A percentile compares a stretch with the other conserved stretches of the same genome.
These are phyloP conservation scores for Tylopilus sp. DNA, from an alignment of 768 basidiomycete genomes.

Conservation along the genomic window DNA sequence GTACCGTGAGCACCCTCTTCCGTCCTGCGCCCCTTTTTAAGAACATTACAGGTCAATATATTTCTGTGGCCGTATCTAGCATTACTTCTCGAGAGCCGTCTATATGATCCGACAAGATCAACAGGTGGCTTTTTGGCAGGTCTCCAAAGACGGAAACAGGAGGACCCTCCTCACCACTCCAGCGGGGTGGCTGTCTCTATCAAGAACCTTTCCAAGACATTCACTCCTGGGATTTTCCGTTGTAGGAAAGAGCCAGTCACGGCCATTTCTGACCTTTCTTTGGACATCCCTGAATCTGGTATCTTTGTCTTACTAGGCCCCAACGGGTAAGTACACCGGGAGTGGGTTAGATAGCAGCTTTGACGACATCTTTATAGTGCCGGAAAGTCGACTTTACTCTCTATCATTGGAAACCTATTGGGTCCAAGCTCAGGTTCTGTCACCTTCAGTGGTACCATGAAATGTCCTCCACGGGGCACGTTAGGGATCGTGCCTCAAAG, in stretches of 20 bases:
- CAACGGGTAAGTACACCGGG: slow-evolving; percentile 54
- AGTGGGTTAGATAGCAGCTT: not conserved
- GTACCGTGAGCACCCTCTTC: slow-evolving; percentile 47
- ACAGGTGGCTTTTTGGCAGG: slow-evolving; percentile 25
- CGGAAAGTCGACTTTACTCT: slow-evolving; percentile 72
- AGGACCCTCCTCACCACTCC: slow-evolving; percentile 26
- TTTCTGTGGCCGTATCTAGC: slow-evolving; percentile 75
- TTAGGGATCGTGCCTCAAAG: slow-evolving; percentile 81
- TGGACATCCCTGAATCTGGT: slow-evolving; percentile 67
- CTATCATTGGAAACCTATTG: slow-evolving; percentile 61
- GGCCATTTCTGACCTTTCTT: slow-evolving; percentile 62
- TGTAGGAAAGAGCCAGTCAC: slow-evolving; percentile 48
- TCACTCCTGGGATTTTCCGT: slow-evolving; percentile 46
- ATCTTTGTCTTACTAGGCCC: slow-evolving; percentile 76
- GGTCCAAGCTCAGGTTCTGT: slow-evolving; percentile 60
- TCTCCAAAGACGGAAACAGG: slow-evolving; percentile 12
- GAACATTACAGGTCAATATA: slow-evolving; percentile 51
- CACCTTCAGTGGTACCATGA: slow-evolving; percentile 48
- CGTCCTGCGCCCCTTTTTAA: not conserved
- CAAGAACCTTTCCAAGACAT: slow-evolving; percentile 56
- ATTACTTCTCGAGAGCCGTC: slow-evolving; percentile 49
- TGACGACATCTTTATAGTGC: slow-evolving; percentile 51
- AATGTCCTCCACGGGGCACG: slow-evolving; percentile 57
- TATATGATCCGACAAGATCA: slow-evolving; percentile 58
- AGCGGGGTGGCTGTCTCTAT: slow-evolving; percentile 58